Base-by-base conservation (phyloP, 2,329 filamentous ascomycete species). In the Exserohilum turcica region DNA sequence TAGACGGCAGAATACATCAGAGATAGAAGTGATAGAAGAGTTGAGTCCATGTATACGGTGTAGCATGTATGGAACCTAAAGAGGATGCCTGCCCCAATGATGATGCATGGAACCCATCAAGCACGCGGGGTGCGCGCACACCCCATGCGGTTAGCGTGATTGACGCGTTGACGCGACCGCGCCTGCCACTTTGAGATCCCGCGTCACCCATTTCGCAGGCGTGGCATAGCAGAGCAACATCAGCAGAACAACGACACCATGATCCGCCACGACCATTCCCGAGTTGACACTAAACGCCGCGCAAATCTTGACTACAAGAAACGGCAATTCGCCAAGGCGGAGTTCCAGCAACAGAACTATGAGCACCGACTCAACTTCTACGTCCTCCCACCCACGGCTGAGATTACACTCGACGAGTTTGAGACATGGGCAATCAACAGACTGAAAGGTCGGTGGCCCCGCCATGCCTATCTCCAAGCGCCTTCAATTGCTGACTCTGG, bases 391-490 rank as follows among this genome's bases (percentile, higher is more conserved):
- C 94, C 94, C 0, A 97, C 92, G 0, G 89, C 90, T 42, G 94
- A 99, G 71, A 94, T 99, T 65, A 96, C 91, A 0, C 86, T 99
- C 36, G 94, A 99, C 72, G 88, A 99, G 72, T 99, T 99, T 68
- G 94, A 99, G 74, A 92, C 96, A 83, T 99, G 94, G 94, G 94
- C 92, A 9, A 97, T 99, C 68, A 90, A 96, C 68, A 83, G 94
- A 52, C 76, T 99, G 61, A 88, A 91, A 77, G 84, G 91, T 63
- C 10, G 28, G 45, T 35, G 12, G 6, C 27, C 2, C 2, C 16
- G 15, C 8, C n/a, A 21, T 32, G n/a, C 2, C 1, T 1, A 3
- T 6, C 6, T 5, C 6, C 5, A 3, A 0, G 10, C 2, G 15
- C 13, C 0, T 6, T 12, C 9, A 7, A 0, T 7, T 42, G 36